These are phyloP conservation scores for Uronychia setigera DNA, from an alignment of 73 alveolate species.

Conservation along the genomic window DNA sequence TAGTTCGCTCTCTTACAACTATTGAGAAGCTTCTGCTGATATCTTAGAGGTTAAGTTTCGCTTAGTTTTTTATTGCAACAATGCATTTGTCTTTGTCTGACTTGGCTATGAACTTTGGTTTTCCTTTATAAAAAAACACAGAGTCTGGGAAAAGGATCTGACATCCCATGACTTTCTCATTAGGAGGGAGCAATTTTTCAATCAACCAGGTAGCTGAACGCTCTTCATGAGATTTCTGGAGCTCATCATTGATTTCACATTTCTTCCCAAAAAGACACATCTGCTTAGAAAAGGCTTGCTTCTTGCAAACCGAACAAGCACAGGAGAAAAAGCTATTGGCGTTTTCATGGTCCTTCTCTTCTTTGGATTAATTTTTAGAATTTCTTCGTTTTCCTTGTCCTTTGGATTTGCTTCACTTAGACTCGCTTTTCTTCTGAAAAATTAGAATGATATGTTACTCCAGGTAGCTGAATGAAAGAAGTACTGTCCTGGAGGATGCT, in stretches of 20 bases:
- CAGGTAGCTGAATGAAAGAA: no score
- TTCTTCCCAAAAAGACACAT: conserved; percentile 1
- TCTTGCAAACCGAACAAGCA: conserved; percentile 41
- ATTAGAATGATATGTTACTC: no score
- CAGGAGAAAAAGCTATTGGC: conserved; percentile 46
- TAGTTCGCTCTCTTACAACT: conserved; percentile 54
- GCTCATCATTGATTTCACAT: conserved; percentile 22
- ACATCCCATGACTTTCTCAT: conserved; percentile 62
- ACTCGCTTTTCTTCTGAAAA: no score
- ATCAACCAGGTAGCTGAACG: conserved; percentile 46
- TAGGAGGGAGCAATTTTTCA: conserved; percentile 51
- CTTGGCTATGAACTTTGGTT: conserved; percentile 48
- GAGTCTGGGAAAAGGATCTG: conserved; percentile 69
- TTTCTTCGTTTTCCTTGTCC: no score
- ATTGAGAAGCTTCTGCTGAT: conserved; percentile 44
- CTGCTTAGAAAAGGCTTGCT: conserved; percentile 23
- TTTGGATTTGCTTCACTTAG: no score
- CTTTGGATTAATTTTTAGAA: not conserved
- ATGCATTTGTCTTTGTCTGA: conserved; percentile 56
- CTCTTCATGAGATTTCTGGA: conserved; percentile 11
- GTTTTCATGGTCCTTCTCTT: not conserved
- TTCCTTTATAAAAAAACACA: conserved; percentile 58
- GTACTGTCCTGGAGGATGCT: no score
- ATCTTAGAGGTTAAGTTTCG: conserved; percentile 42
- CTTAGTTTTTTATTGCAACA: conserved; percentile 18